Evolutionary conservation across 2,329 filamentous ascomycete species (phyloP).

Genomic region (Berkeleyomyces basicola): DNA sequence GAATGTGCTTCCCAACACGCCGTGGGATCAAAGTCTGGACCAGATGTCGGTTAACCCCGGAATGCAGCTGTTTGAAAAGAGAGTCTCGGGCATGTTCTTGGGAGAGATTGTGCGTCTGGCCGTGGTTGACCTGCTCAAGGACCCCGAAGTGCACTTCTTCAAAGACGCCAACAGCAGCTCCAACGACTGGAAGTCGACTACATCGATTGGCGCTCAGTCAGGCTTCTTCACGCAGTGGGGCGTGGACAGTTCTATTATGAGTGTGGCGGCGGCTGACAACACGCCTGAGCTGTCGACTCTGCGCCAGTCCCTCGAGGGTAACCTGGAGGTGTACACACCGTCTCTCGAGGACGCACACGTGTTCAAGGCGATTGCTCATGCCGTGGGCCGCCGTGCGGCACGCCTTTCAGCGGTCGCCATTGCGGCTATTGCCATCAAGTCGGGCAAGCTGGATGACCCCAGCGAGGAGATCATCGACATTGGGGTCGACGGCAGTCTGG

Average conservation of each 20-base stretch:
- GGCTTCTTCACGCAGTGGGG: conserved; percentile 69
- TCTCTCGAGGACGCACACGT: conserved; percentile 74
- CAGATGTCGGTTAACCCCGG: conserved; percentile 73
- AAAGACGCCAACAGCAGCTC: conserved; percentile 54
- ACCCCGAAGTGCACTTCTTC: conserved; percentile 54
- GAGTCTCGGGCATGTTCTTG: conserved; percentile 94
- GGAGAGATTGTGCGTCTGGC: conserved; percentile 79
- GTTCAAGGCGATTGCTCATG: conserved; percentile 66
- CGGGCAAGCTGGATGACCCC: conserved; percentile 47
- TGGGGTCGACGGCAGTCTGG: conserved; percentile 83
- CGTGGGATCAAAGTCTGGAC: conserved; percentile 69
- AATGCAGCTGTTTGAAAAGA: conserved; percentile 98
- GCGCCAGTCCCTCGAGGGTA: conserved; percentile 60
- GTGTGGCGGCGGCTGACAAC: conserved; percentile 66
- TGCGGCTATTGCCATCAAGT: conserved; percentile 66
- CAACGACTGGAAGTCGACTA: conserved; percentile 55
- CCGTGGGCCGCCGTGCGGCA: conserved; percentile 77
- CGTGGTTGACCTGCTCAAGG: conserved; percentile 54
- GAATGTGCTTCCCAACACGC: conserved; percentile 69
- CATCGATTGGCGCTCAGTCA: conserved; percentile 46
- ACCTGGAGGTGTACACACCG: conserved; percentile 59
- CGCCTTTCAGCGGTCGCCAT: conserved; percentile 78
- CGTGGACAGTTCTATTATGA: conserved; percentile 80
- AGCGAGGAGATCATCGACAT: conserved; percentile 66
- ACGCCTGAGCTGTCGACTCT: conserved; percentile 55